Conservation (phyloP, 352 stramenopile species). For the Pythium sukuiense region DNA sequence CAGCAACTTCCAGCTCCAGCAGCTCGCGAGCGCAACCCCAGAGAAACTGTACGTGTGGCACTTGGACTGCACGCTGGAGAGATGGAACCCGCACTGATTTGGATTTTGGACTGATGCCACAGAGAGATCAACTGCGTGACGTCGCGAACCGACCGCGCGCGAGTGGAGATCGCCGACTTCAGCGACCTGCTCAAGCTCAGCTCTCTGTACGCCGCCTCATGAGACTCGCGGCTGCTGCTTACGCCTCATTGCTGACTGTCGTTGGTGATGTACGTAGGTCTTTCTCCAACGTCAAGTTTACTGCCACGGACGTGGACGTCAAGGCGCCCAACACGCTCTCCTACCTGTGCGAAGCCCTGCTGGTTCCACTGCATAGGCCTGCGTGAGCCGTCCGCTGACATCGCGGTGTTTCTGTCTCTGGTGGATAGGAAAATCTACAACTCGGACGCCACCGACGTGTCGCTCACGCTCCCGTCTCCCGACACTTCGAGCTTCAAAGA, state of each 20-base stretch:
- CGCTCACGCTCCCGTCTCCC: neutral
- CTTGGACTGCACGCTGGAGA: neutral
- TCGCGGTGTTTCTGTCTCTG: slow-evolving; percentile 3
- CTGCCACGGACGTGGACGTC: slow-evolving; percentile 14
- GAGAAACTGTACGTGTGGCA: neutral
- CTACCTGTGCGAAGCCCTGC: slow-evolving; percentile 25
- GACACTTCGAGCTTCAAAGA: slow-evolving; percentile 6
- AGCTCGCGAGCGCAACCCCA: neutral
- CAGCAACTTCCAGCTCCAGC: neutral
- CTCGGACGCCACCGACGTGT: neutral
- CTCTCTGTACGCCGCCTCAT: neutral
- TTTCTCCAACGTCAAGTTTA: slow-evolving; percentile 34
- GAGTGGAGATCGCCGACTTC: neutral
- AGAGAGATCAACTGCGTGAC: neutral
- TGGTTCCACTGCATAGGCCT: too few species aligned
- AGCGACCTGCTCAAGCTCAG: neutral
- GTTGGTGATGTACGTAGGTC: slow-evolving; percentile 7
- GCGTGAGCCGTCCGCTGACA: too few species aligned
- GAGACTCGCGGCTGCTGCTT: neutral
- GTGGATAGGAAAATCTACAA: slow-evolving; percentile 4
- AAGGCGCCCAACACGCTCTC: slow-evolving; percentile 19
- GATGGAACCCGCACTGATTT: neutral
- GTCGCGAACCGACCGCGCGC: neutral
- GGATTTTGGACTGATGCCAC: neutral
- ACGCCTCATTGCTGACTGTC: neutral